Base-by-base conservation (phyloP, 2,329 filamentous ascomycete genomes). In the Atkinsonella hypoxylon region DNA sequence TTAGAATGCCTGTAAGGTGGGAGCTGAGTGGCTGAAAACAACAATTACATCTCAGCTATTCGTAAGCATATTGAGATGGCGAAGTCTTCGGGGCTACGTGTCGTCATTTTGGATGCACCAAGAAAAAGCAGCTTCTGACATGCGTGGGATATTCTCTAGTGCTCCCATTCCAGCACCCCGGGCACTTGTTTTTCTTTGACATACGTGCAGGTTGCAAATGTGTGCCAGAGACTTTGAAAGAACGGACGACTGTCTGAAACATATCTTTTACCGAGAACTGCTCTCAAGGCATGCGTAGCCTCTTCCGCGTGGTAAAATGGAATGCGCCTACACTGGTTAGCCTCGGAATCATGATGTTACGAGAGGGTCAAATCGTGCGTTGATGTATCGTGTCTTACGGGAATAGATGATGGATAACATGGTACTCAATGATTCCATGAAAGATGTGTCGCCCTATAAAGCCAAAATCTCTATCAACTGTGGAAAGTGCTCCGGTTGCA, bases 381-480 rank as follows among this genome's bases (percentile, higher is more conserved):
- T 26, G 26, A 4, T 26, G 26, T 26, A 26, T 5, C 1, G 26
- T 26, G 4, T 6, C 20, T 42, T 9, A 40, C 31, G 22, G 46
- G 47, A 48, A 45, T n/a, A 13, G 11, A 22, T 31, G 30, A 38
- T 36, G 17, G 26, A 82, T 71, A 17, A 83, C 80, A 59, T 83
- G 80, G 48, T 75, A 76, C 55, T 81, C 79, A 43, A 82, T 79
- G 61, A 83, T 83, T 55, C 77, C 75, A 64, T 84, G 81, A 71
- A 84, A 82, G 54, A 84, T 67, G 63, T 83, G 74, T n/a, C 72
- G 72, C 46, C 80, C 81, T 55, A 83, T 74, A 62, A 79, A 82
- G 42, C 81, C 81, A 54, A 82, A 78, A 52, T 81, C 77, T 44
- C 81, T 76, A 64, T 85, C 81, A 30, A 85, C 72, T 3, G 81